These are phyloP conservation scores for Sporormia fimetaria DNA, from an alignment of 495 filamentous ascomycete genomes.

Conservation along the genomic window DNA sequence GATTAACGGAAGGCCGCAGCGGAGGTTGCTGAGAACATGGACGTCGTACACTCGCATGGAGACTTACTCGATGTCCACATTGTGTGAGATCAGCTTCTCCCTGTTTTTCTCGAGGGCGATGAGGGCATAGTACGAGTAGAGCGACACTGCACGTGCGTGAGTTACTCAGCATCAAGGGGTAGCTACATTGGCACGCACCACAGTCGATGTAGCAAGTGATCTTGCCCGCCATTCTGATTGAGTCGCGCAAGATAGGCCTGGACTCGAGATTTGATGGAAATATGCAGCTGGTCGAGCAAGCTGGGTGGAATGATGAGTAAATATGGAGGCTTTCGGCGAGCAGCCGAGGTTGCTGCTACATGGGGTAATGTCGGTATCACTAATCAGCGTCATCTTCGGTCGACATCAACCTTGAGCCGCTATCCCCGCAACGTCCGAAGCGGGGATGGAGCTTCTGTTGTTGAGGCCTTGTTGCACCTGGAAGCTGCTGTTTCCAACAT, in stretches of 20 bases:
- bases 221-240: conserved; percentile 40
- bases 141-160: conserved; percentile 41
- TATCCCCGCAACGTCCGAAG: not conserved
- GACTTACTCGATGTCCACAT: conserved; percentile 49
- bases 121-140: conserved; percentile 57
- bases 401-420: no score
- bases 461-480: not conserved
- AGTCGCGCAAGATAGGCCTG: not conserved
- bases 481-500: not conserved
- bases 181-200: conserved; percentile 31
- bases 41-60: not conserved
- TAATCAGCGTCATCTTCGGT: conserved; percentile 12
- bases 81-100: conserved; percentile 42
- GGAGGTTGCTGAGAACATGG: no score
- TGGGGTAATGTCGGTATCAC: conserved; percentile 3
- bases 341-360: conserved; percentile 19
- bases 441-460: not conserved
- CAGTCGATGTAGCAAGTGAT: conserved; percentile 55
- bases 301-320: conserved; percentile 2
- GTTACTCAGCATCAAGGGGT: conserved; percentile 1
- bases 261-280: not conserved
- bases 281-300: not conserved
- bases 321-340: conserved; percentile 1
- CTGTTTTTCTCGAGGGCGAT: conserved; percentile 46
- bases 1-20: no score